Conservation (phyloP, 805 yeast species). For the Candida argentea region DNA sequence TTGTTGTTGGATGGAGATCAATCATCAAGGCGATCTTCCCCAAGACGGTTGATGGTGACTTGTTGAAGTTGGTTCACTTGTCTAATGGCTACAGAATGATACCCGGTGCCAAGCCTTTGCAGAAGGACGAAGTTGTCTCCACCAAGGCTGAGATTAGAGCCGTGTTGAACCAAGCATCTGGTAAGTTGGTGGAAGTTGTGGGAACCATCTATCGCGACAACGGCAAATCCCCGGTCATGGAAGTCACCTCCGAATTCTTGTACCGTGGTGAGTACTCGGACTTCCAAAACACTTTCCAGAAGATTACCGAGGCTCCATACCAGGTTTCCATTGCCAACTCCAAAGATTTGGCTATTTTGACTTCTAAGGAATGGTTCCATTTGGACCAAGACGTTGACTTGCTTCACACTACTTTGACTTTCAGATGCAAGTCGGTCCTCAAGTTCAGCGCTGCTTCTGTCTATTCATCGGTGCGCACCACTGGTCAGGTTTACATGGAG, state of each 20-base stretch:
- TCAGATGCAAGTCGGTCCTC: conserved; percentile 80
- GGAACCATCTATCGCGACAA: conserved; percentile 71
- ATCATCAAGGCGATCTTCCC: conserved; percentile 99
- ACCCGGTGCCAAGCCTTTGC: conserved; percentile 84
- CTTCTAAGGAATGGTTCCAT: conserved; percentile 97
- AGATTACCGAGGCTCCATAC: conserved; percentile 77
- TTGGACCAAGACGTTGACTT: conserved; percentile 61
- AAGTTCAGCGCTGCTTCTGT: conserved; percentile 69
- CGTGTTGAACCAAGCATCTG: conserved; percentile 83
- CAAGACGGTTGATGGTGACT: conserved; percentile 88
- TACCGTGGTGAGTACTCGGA: conserved; percentile 90
- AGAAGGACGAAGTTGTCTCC: conserved; percentile 77
- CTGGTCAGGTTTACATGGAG: conserved; percentile 80
- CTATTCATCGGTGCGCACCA: conserved; percentile 70
- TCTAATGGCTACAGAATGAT: conserved; percentile 90
- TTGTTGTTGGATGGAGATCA: conserved; percentile 97
- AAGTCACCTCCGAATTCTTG: conserved; percentile 89
- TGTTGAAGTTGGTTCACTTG: conserved; percentile 86
- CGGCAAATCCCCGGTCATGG: conserved; percentile 66
- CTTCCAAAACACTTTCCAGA: conserved; percentile 86
- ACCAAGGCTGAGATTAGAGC: conserved; percentile 80
- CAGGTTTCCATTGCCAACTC: conserved; percentile 62
- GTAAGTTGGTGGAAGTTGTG: conserved; percentile 91
- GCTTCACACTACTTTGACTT: conserved; percentile 70
- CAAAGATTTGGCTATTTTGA: conserved; percentile 87